phyloP scores from a whole-genome alignment of 805 yeast genomes.

The Cyberlindnera bimundalis region DNA sequence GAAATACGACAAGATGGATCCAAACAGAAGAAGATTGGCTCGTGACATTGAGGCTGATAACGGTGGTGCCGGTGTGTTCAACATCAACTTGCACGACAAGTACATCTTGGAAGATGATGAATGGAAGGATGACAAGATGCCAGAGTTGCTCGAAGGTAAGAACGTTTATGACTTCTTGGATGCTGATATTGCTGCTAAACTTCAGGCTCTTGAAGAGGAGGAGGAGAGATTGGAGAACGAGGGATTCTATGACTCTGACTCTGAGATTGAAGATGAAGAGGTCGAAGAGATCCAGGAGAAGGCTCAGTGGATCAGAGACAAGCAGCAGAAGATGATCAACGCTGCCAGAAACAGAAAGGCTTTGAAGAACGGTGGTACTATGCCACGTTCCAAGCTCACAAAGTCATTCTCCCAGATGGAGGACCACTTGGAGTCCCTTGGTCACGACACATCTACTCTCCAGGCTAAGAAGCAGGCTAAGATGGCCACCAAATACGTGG shows the following conservation, averaged over 20 bases:
- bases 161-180: conserved; percentile 97
- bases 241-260: conserved; percentile 93
- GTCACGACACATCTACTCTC: conserved; percentile 77
- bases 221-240: conserved; percentile 90
- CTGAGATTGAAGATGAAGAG: conserved; percentile 64
- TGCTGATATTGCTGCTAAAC: conserved; percentile 89
- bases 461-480: conserved; percentile 46
- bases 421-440: conserved; percentile 82
- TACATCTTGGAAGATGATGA: conserved; percentile 92
- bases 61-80: conserved; percentile 99
- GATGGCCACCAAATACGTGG: conserved; percentile 37
- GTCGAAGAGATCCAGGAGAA: conserved; percentile 71
- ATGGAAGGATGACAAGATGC: conserved; percentile 97
- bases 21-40: conserved; percentile 76
- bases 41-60: conserved; percentile 89
- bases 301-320: conserved; percentile 93
- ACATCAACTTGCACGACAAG: conserved; percentile 87
- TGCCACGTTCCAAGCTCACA: conserved; percentile 86
- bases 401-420: conserved; percentile 79
- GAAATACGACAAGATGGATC: conserved; percentile 77
- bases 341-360: conserved; percentile 86
- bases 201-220: conserved; percentile 94
- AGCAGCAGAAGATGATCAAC: conserved; percentile 89
- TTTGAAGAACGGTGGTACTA: conserved; percentile 77
- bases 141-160: conserved; percentile 93